These are phyloP conservation scores for Cokeromyces recurvatus DNA, from an alignment of 371 early-diverging fungal species.

Conservation along the genomic window DNA sequence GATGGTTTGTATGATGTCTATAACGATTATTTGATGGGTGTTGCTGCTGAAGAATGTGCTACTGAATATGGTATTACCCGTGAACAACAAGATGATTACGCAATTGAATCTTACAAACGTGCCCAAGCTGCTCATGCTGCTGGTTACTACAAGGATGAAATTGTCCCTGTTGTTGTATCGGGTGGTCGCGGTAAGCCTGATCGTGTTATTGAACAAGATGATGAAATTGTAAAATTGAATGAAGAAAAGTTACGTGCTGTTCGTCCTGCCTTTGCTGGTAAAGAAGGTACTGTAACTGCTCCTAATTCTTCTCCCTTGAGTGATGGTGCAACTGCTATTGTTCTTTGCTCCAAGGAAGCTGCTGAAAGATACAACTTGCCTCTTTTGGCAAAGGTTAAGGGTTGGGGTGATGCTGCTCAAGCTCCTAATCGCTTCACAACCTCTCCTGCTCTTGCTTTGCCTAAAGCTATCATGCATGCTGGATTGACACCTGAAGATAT, in stretches of 20 bases:
- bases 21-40: slow-evolving; percentile 86
- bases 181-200: slow-evolving; percentile 85
- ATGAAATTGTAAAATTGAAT: slow-evolving; percentile 70
- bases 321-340: slow-evolving; percentile 95
- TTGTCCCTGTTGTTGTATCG: slow-evolving; percentile 81
- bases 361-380: slow-evolving; percentile 71
- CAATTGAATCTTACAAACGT: slow-evolving; percentile 81
- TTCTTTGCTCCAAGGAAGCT: slow-evolving; percentile 76
- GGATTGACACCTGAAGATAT: slow-evolving; percentile 64
- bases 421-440: slow-evolving; percentile 88
- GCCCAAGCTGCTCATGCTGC: slow-evolving; percentile 79
- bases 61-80: slow-evolving; percentile 75
- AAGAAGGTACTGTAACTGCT: slow-evolving; percentile 91
- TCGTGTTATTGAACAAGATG: slow-evolving; percentile 72
- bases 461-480: slow-evolving; percentile 85
- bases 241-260: slow-evolving; percentile 80
- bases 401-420: slow-evolving; percentile 76
- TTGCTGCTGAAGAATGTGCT: slow-evolving; percentile 92
- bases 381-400: slow-evolving; percentile 69
- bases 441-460: slow-evolving; percentile 90
- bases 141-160: slow-evolving; percentile 81
- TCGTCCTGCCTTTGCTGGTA: slow-evolving; percentile 84
- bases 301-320: slow-evolving; percentile 92
- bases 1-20: slow-evolving; percentile 95
- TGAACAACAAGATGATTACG: slow-evolving; percentile 87